Base-by-base conservation (phyloP, 768 basidiomycete species). In the Lentinula raphanica region DNA sequence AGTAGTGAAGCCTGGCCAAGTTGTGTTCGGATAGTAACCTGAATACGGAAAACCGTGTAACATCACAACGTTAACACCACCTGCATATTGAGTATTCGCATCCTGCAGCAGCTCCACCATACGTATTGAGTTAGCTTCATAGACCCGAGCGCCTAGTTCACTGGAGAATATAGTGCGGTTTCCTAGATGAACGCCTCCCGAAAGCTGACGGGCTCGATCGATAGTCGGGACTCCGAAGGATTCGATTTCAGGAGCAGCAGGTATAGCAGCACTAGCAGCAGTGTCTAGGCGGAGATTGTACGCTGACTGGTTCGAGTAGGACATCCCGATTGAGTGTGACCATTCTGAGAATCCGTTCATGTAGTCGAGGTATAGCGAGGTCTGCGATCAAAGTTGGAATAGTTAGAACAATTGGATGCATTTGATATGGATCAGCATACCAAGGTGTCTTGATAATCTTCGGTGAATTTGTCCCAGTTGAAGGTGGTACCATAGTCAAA, bases 31-130 rank as follows among this genome's bases (percentile, higher is more conserved):
- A 48, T 63, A 60, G 9, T 59, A 17, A 5, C 62, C 62, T 12
- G 62, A 63, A 58, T 63, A 63, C 19, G 62, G 59, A 38, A 60
- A 63, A 11, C 62, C 62, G 36, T 63, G 62, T 15, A 63, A 39
- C 29, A 63, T 45, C 21, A 49, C 62, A 17, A 63, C 35, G 19
- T 60, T 63, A 6, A 63, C 62, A 9, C 62, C 62, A 15, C 53
- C 62, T 3, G 62, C 62, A 42, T 63, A 63, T 44, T 60, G 59
- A 5, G 49, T 56, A 31, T 63, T 60, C 15, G 62, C 59, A 31
- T 63, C 57, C 42, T 58, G 39, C 32, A 63, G n/a, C 1, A 63
- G 42, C 7, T 63, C 59, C 15, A 54, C 23, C 56, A 63, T 63
- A 15, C 59, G 56, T 17, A 63, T 58, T 2, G 57, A 25, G 21